These are phyloP conservation scores for Leonotis leonurus DNA, from an alignment of 257 asterid species.

Conservation along the genomic window DNA sequence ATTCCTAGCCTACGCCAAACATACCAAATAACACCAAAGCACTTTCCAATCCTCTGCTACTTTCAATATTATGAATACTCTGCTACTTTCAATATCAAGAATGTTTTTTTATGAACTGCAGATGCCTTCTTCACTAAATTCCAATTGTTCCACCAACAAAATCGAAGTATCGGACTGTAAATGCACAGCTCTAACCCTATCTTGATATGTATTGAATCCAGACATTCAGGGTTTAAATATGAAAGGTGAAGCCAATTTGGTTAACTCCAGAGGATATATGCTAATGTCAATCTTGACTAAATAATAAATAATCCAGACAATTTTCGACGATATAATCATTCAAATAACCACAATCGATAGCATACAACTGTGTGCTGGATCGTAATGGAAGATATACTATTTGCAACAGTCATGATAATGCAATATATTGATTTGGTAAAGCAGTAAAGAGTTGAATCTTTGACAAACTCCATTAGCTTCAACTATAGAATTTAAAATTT, in stretches of 20 bases:
- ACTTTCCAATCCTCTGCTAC: not conserved
- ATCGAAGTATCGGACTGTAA: too few species aligned
- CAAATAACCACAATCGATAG: not conserved
- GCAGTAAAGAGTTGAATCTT: not conserved
- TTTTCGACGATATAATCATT: not conserved
- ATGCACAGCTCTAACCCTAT: not conserved
- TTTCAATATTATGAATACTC: not conserved
- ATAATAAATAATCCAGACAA: not conserved
- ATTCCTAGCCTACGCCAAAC: not conserved
- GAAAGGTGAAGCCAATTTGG: not conserved
- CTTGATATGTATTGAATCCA: not conserved
- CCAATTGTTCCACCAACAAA: not conserved
- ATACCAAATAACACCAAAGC: not conserved
- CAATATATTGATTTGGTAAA: not conserved
- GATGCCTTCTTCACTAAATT: not conserved
- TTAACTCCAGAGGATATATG: not conserved
- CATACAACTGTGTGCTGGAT: not conserved
- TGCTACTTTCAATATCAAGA: not conserved
- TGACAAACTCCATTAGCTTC: not conserved
- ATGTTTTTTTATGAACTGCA: not conserved
- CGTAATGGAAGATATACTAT: not conserved
- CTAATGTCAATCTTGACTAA: not conserved
- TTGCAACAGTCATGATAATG: not conserved
- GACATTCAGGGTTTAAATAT: conserved; percentile 1
- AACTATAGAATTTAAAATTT: not conserved